A percentile compares a stretch with the other conserved stretches of the same genome.
These are phyloP conservation scores for Persicaria maculosa DNA, from an alignment of 148 eudicot genomes.

Conservation along the genomic window DNA sequence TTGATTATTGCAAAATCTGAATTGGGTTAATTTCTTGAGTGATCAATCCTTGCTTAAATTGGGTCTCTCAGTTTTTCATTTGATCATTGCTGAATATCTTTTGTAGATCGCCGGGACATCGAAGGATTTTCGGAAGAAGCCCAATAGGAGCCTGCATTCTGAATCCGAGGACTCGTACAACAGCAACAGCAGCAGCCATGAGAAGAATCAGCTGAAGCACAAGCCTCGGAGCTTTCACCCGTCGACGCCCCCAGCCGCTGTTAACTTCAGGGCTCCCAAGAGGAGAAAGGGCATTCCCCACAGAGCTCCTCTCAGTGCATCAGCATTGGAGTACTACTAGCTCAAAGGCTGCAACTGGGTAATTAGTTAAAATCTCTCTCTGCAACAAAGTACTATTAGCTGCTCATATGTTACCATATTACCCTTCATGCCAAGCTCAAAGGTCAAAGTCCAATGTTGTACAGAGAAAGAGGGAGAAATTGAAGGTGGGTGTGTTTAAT, in stretches of 20 bases:
- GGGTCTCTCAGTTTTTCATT: neutral
- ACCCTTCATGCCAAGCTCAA: neutral
- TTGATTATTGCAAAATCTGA: neutral
- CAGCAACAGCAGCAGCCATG: slow-evolving; percentile 14
- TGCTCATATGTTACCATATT: neutral
- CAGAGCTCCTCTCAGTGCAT: slow-evolving; percentile 13
- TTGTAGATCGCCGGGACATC: slow-evolving; percentile 5
- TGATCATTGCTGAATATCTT: neutral
- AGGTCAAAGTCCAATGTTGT: neutral
- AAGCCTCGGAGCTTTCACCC: neutral
- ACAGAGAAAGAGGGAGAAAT: neutral
- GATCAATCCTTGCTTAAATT: neutral
- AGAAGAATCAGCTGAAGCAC: slow-evolving; percentile 4
- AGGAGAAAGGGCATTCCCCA: slow-evolving; percentile 12
- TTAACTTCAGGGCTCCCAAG: neutral
- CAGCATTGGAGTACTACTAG: neutral
- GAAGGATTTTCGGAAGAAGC: neutral
- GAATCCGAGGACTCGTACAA: slow-evolving; percentile 10
- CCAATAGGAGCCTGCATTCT: neutral
- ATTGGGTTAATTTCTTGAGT: neutral
- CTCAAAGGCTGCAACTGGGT: neutral
- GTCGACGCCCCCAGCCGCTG: neutral
- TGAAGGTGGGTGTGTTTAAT: neutral
- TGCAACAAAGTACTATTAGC: neutral
- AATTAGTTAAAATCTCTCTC: neutral